Evolutionary conservation across 176 grass and related monocot species (phyloP).

Genomic region (Bolboschoenus planiculmis): DNA sequence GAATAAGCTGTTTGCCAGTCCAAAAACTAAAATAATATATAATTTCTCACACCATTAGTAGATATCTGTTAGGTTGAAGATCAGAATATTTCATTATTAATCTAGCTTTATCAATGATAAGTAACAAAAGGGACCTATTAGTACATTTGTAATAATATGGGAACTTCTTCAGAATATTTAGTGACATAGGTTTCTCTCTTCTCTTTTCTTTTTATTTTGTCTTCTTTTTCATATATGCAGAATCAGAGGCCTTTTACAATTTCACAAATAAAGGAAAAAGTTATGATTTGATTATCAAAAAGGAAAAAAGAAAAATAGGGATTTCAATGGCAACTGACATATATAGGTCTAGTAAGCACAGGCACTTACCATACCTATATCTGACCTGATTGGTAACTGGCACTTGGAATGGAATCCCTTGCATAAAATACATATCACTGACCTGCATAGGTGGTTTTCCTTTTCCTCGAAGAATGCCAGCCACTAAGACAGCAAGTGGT

Average conservation of each 20-base stretch:
- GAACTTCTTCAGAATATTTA: background rate
- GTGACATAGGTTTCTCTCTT: background rate
- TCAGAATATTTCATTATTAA: background rate
- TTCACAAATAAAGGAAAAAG: background rate
- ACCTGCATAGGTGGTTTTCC: slow-evolving; percentile 71
- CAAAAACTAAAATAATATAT: background rate
- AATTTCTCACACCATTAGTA: background rate
- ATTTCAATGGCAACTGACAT: background rate
- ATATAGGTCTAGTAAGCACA: background rate
- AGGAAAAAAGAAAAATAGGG: background rate
- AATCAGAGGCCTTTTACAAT: background rate
- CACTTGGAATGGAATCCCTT: background rate
- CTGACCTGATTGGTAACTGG: background rate
- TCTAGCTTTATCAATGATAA: background rate
- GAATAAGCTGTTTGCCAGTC: background rate
- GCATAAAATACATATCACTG: background rate
- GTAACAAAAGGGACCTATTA: background rate
- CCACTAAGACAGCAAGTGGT: slow-evolving; percentile 78
- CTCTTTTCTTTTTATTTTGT: background rate
- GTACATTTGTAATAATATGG: background rate
- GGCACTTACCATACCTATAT: background rate
- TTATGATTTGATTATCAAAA: background rate
- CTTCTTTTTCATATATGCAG: background rate
- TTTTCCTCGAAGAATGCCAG: slow-evolving; percentile 57
- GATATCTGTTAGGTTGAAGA: background rate